Conservation (phyloP, 345 rosid genomes). For the Hibiscus mutabilis region DNA sequence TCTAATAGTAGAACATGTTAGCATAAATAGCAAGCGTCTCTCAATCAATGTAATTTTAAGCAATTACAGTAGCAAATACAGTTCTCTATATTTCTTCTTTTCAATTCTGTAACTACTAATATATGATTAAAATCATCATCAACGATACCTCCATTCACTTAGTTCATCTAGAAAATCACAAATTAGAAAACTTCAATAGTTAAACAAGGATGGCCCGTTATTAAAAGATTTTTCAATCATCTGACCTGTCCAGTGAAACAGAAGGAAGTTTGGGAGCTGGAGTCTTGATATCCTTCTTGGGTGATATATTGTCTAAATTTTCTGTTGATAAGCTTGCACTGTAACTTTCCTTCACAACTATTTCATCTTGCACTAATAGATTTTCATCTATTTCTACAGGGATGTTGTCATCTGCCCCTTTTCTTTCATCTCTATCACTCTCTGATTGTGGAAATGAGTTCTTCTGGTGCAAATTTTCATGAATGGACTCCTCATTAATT, state of each 20-base stretch:
- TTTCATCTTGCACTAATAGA: constrained; percentile 13
- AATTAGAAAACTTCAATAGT: not conserved
- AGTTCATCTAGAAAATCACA: constrained; percentile 2
- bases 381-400: constrained; percentile 16
- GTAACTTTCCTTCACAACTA: constrained; percentile 18
- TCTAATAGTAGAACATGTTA: not conserved
- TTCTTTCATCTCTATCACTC: constrained; percentile 19
- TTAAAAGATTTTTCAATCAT: not conserved
- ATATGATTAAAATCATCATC: not conserved
- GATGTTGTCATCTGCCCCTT: constrained; percentile 20
- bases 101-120: not conserved
- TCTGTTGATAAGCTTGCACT: constrained; percentile 16
- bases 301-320: constrained; percentile 13
- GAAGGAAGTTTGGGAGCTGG: constrained; percentile 22
- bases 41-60: not conserved
- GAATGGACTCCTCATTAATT: constrained; percentile 17
- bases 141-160: not conserved
- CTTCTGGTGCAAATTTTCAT: constrained; percentile 18
- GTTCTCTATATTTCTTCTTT: not conserved
- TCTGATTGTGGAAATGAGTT: constrained; percentile 24
- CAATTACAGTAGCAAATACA: not conserved
- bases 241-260: constrained; percentile 40
- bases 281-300: constrained; percentile 20
- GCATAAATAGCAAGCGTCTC: not conserved
- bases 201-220: not conserved